These are phyloP conservation scores for Vigna radiata DNA, from an alignment of 306 rosid genomes.

Conservation along the genomic window DNA sequence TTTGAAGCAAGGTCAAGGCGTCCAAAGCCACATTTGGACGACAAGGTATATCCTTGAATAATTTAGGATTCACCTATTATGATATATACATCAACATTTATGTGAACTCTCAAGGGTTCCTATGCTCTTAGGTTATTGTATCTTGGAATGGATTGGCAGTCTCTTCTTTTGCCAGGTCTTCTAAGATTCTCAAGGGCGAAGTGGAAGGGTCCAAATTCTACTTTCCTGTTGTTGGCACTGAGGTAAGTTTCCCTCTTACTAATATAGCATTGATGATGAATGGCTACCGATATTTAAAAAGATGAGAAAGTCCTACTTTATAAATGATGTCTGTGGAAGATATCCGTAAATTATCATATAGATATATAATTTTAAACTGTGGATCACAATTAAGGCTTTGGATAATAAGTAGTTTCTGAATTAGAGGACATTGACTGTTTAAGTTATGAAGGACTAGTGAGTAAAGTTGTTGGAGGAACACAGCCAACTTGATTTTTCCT, in stretches of 20 bases:
- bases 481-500: conserved; percentile 33
- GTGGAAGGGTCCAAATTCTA: conserved; percentile 63
- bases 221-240: conserved; percentile 80
- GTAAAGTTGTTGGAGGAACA: conserved; percentile 41
- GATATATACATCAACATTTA: conserved; percentile 27
- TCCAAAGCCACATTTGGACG: conserved; percentile 93
- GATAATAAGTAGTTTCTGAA: conserved; percentile 25
- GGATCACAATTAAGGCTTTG: conserved; percentile 36
- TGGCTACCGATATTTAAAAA: conserved; percentile 25
- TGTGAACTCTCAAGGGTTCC: conserved; percentile 40
- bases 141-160: conserved; percentile 95
- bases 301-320: conserved; percentile 6
- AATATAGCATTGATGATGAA: conserved; percentile 23
- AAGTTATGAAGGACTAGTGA: conserved; percentile 27
- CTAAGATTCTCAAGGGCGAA: conserved; percentile 78
- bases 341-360: conserved; percentile 11
- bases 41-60: conserved; percentile 61
- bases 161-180: conserved; percentile 94
- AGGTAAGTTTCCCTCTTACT: conserved; percentile 63
- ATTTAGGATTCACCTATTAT: not conserved
- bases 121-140: conserved; percentile 80
- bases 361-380: conserved; percentile 17
- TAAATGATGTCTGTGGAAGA: conserved; percentile 30
- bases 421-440: conserved; percentile 21
- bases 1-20: conserved; percentile 77